Conservation (phyloP, 2,329 filamentous ascomycete species). For the Ophiognomonia clavigignenti-juglandacearum region DNA sequence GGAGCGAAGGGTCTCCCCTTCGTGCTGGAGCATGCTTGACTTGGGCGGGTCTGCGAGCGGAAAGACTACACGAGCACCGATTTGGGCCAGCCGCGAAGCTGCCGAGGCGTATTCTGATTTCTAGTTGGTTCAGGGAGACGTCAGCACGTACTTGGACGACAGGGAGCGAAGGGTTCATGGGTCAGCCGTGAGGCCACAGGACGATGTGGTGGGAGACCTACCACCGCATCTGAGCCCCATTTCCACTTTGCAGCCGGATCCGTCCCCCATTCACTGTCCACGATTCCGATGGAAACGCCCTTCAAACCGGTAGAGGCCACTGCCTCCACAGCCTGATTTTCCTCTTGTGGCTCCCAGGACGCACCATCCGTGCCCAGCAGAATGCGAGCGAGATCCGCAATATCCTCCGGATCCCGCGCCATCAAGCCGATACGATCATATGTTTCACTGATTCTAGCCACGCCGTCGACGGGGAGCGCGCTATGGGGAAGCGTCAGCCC, state of each 20-base stretch:
- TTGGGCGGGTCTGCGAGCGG: no score
- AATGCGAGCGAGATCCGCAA: conserved; percentile 14
- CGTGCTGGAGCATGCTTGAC: no score
- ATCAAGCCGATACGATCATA: conserved; percentile 22
- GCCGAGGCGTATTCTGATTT: no score
- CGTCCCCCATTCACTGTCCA: conserved; percentile 17
- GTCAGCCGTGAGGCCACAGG: no score
- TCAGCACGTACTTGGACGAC: no score
- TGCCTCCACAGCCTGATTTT: no score
- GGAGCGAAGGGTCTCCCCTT: conserved; percentile 14
- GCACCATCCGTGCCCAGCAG: conserved; percentile 3
- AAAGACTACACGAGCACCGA: no score
- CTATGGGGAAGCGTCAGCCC: conserved; percentile 26
- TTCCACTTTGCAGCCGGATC: conserved; percentile 13
- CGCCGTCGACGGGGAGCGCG: conserved; percentile 14
- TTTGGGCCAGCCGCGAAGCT: no score
- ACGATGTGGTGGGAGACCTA: background rate
- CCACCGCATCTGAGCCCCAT: conserved; percentile 18
- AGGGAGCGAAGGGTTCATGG: no score
- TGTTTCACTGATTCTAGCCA: conserved; percentile 15
- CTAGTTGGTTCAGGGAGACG: no score
- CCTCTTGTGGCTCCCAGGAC: background rate
- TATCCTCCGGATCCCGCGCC: conserved; percentile 19
- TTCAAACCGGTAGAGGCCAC: conserved; percentile 10
- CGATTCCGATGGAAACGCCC: conserved; percentile 16